Base-by-base conservation (phyloP, 768 basidiomycete genomes). In the Clitopilus passeckerianus region DNA sequence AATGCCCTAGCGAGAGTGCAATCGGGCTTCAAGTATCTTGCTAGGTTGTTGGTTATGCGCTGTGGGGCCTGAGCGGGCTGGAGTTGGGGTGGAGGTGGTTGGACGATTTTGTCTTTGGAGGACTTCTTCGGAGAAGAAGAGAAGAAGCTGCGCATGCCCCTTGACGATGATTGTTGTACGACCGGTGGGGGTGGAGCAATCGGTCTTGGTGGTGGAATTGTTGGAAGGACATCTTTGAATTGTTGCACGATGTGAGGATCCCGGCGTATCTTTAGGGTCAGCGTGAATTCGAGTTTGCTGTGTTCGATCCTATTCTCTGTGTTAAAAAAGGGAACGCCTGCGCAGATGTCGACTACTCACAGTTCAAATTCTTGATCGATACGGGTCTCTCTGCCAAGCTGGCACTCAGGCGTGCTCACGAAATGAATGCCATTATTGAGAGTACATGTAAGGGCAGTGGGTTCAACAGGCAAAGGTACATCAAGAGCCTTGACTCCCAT, bases 341-440 rank as follows among this genome's bases (percentile, higher is more conserved):
- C 20, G 24, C 43, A 15, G 15, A 20, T 33, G 23, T 23, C 46
- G 20, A 54, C 23, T 6, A 79, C 91, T 54, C 70, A 94, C 92
- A 95, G 75, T 66, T 95, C 93, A 66, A 95, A 95, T 69, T 95
- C 93, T 70, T 94, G 92, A 53, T 91, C 87, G 57, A 95, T 89
- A 10, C 79, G 77, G 56, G 83, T 81, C 53, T 89, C 84, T 43
- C 70, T 67, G 27, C 71, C 76, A 2, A 95, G 70, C n/a, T 78
- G 76, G 57, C 79, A 83, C 66, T 91, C 90, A 0, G 91, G 93
- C 7, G 93, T 97, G 4, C 91, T 92, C 34, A 98, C 95, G 63
- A 90, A 95, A 71, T 97, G 95, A 54, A 98, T 95, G 7, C 95
- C 95, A 66, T 98, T 98, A 73, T 98, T 97, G 61, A 98, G 79